phyloP scores from a whole-genome alignment of 306 rosid genomes.

The Prunus fruticosa region DNA sequence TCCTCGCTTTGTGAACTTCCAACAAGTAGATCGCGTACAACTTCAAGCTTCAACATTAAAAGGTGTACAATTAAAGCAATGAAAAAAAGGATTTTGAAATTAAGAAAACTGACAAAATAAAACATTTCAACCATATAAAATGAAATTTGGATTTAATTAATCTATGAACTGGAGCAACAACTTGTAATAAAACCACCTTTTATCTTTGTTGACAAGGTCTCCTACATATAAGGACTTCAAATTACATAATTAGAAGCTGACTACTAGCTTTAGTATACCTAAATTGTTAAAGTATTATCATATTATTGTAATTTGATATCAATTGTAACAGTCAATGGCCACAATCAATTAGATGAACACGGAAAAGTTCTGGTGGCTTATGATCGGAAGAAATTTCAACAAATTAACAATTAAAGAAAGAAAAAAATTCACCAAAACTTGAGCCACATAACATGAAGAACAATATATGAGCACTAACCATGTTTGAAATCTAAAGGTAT shows the following conservation, averaged over 20 bases:
- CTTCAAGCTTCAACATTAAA: conserved; percentile 73
- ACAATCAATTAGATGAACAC: not conserved
- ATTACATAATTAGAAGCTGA: not conserved
- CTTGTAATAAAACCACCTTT: not conserved
- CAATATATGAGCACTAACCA: not conserved
- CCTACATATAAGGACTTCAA: not conserved
- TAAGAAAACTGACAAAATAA: not conserved
- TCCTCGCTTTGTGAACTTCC: conserved; percentile 50
- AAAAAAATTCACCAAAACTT: not conserved
- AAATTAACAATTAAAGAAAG: not conserved
- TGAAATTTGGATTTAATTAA: not conserved
- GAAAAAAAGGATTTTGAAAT: not conserved
- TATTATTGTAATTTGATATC: too few relatives aligned
- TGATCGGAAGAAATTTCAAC: not conserved
- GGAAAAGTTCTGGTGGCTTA: not conserved
- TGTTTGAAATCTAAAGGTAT: not conserved
- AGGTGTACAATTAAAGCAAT: not conserved
- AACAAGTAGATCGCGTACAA: conserved; percentile 58
- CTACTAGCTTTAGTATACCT: not conserved
- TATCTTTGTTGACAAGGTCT: not conserved
- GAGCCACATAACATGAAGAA: not conserved
- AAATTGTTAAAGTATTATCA: not conserved
- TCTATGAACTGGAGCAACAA: not conserved
- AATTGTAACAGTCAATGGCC: not conserved
- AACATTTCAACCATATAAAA: not conserved